Base-by-base conservation (phyloP, 202 grass and related monocot genomes). In the Zoysia matrella region DNA sequence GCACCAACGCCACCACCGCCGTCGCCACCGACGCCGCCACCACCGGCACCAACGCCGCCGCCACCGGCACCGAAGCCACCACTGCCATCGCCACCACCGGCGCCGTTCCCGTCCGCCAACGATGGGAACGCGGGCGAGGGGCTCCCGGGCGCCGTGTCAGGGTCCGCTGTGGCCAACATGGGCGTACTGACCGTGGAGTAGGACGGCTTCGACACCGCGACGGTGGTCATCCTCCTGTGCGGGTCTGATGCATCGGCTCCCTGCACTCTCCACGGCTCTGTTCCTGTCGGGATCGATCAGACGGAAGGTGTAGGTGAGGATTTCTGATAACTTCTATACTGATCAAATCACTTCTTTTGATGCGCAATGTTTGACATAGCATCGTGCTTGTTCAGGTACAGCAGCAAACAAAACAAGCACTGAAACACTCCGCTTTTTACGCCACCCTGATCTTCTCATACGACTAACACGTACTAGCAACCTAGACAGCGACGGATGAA, bases 171-270 rank as follows among this genome's bases (percentile, higher is more conserved):
- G 15, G 83, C 53, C 45, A 73, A 86, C 73, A 72, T 80, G 12
- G 86, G 82, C 47, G 80, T 92, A 64, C 40, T 88, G n/a, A 85
- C 50, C 52, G 84, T 82, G 8, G 92, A 82, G 68, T 84, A 80
- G 3, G 89, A 77, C 8, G 96, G 96, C 46, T 95, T 99, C 68
- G 86, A 74, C 73, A 95, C 91, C 7, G 96, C 90, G 47, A 99
- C 74, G 58, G 93, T 93, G 77, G 89, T 83, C 14, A 91, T 80
- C 65, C 69, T 12, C 72, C 89, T 88, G 72, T 83, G 71, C 22
- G 11, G 63, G 41, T 10, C 49, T 30, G 53, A 6, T 61, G 8
- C 16, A 8, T 64, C 44, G 11, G 76, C 64, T 67, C 69, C 74
- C 66, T 70, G 75, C 43, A 70, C 89, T 76, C 51, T 58, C 61